phyloP scores from a whole-genome alignment of 2,329 filamentous ascomycete genomes.

The Neofusicoccum parvum region DNA sequence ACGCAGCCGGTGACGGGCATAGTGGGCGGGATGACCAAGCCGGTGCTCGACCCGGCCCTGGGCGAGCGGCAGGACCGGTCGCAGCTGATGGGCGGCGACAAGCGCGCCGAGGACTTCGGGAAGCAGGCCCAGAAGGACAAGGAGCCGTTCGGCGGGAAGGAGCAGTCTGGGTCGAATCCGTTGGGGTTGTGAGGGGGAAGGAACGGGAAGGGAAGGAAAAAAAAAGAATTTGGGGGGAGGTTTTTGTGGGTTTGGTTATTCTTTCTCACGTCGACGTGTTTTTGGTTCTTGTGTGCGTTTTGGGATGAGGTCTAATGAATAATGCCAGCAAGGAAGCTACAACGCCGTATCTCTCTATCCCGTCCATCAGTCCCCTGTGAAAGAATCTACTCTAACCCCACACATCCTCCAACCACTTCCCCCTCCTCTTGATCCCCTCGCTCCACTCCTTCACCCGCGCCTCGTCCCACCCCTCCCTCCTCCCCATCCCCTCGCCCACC shows the following conservation, averaged over 20 bases:
- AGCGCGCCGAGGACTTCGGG: conserved; percentile 29
- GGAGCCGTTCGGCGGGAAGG: conserved; percentile 41
- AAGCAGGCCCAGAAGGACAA: conserved; percentile 29
- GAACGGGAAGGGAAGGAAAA: too few species aligned
- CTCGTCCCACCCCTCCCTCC: conserved; percentile 42
- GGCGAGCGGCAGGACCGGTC: conserved; percentile 38
- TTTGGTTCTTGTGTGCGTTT: too few species aligned
- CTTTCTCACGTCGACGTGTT: too few species aligned
- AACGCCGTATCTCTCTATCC: too few species aligned
- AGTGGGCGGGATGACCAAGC: conserved; percentile 39
- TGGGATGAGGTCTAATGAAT: neutral
- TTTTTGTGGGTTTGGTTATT: too few species aligned
- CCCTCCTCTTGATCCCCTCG: conserved; percentile 51
- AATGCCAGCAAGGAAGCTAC: too few species aligned
- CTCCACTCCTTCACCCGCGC: conserved; percentile 49
- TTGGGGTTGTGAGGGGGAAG: conserved; percentile 28
- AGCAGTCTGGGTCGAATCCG: conserved; percentile 44
- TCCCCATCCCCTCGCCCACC: conserved; percentile 42
- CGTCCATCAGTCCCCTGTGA: too few species aligned
- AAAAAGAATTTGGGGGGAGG: too few species aligned
- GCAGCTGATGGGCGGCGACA: conserved; percentile 42
- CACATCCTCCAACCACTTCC: conserved; percentile 59
- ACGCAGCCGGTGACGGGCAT: conserved; percentile 40
- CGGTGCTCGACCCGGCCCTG: conserved; percentile 37
- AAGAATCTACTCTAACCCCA: conserved; percentile 43